Evolutionary conservation across 768 basidiomycete genomes (phyloP).

Genomic region (Tulasnella sp.): DNA sequence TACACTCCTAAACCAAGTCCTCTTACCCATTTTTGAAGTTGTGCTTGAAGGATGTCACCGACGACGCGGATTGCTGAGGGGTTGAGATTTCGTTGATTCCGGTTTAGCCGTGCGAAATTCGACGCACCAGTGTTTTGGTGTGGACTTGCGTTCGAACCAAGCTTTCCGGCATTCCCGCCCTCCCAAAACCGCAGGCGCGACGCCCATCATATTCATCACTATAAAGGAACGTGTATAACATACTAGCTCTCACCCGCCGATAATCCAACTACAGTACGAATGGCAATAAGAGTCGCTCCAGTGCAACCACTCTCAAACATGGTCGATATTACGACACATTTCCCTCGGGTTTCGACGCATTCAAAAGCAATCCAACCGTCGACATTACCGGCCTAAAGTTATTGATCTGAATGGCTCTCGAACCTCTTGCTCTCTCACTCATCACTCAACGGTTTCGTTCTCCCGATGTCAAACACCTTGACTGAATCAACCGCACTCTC

Average conservation of each 20-base stretch:
- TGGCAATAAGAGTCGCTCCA: background rate
- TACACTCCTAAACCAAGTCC: background rate
- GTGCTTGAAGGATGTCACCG: conserved; percentile 9
- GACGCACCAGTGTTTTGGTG: background rate
- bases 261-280: background rate
- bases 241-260: background rate
- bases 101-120: background rate
- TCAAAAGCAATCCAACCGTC: background rate
- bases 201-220: background rate
- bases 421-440: background rate
- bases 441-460: background rate
- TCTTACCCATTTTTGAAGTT: conserved; percentile 11
- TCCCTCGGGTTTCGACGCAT: background rate
- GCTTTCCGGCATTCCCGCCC: background rate
- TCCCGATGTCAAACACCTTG: background rate
- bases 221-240: background rate
- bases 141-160: background rate
- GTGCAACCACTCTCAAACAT: background rate
- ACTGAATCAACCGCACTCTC: conserved; percentile 10
- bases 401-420: background rate
- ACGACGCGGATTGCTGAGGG: background rate
- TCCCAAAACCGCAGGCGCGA: background rate
- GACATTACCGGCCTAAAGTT: background rate
- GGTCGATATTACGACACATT: background rate
- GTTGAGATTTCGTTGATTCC: conserved; percentile 5